A percentile compares a stretch with the other conserved stretches of the same genome.
Conservation (phyloP, 148 eudicot species). For the Dysphania ambrosioides region DNA sequence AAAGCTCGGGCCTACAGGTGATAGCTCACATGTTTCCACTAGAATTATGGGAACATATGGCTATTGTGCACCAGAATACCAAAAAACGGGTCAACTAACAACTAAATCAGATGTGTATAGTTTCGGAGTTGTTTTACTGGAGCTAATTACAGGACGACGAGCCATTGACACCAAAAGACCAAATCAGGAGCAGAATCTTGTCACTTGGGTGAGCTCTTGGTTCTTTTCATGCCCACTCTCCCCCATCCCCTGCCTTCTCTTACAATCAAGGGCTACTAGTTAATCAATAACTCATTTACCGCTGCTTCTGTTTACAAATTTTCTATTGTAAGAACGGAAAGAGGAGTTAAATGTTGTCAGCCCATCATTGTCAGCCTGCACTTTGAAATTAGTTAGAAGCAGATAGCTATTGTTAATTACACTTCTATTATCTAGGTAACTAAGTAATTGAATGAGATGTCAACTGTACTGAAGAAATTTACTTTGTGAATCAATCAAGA, state of each 20-base stretch:
- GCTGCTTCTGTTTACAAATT: background rate
- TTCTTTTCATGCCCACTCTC: background rate
- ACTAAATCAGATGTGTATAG: constrained; percentile 53
- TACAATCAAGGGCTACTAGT: background rate
- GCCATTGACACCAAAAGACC: constrained; percentile 40
- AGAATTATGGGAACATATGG: constrained; percentile 60
- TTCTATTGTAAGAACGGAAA: background rate
- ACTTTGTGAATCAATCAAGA: background rate
- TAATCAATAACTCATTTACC: background rate
- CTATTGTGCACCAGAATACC: constrained; percentile 64
- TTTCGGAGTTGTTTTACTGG: constrained; percentile 50
- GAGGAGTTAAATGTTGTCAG: background rate
- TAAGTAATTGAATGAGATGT: background rate
- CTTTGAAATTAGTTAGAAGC: background rate
- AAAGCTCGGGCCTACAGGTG: constrained; percentile 50
- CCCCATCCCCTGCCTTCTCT: background rate
- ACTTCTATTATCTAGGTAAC: background rate
- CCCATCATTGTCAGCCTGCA: background rate
- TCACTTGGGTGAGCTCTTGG: constrained; percentile 40
- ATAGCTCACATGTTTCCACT: constrained; percentile 39
- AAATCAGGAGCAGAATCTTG: constrained; percentile 39
- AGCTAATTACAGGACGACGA: constrained; percentile 53
- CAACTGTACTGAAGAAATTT: background rate
- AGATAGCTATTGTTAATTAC: background rate
- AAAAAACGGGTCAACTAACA: constrained; percentile 44